Evolutionary conservation across 768 basidiomycete species (phyloP).

Genomic region (Trametopsis cervina): DNA sequence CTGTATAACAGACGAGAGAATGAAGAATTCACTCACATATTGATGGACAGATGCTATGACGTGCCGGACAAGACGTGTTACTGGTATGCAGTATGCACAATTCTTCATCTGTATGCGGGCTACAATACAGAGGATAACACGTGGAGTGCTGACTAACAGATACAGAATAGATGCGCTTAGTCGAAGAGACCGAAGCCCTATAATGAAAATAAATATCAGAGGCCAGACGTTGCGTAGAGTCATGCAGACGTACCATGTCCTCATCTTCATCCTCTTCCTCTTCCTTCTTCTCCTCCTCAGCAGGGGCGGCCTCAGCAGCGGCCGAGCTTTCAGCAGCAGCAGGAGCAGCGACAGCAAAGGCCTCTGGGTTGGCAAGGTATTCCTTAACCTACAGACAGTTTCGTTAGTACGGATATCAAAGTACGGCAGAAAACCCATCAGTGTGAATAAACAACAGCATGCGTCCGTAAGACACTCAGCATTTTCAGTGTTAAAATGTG

Average conservation of each 20-base stretch:
- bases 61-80: too few relatives aligned
- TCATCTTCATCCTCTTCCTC: slow-evolving; percentile 84
- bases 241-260: slow-evolving; percentile 70
- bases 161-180: slow-evolving; percentile 30
- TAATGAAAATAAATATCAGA: slow-evolving; percentile 7
- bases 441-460: slow-evolving; percentile 22
- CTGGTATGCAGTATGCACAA: too few relatives aligned
- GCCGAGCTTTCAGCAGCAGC: slow-evolving; percentile 43
- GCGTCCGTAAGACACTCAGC: slow-evolving; percentile 52
- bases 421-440: slow-evolving; percentile 24
- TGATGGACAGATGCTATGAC: too few relatives aligned
- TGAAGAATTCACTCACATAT: too few relatives aligned
- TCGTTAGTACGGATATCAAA: slow-evolving; percentile 21
- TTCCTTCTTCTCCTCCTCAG: slow-evolving; percentile 60
- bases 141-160: neutral
- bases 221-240: neutral
- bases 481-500: slow-evolving; percentile 74
- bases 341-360: slow-evolving; percentile 83
- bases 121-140: slow-evolving; percentile 13
- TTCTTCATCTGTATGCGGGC: too few relatives aligned
- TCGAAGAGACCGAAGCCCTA: slow-evolving; percentile 96
- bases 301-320: slow-evolving; percentile 50
- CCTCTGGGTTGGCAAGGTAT: slow-evolving; percentile 95
- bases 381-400: slow-evolving; percentile 69
- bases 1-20: too few relatives aligned